Percentiles rank a stretch among this genome's conserved stretches.
Conservation (phyloP, 83 land plant species). For the Thuja plicata region DNA sequence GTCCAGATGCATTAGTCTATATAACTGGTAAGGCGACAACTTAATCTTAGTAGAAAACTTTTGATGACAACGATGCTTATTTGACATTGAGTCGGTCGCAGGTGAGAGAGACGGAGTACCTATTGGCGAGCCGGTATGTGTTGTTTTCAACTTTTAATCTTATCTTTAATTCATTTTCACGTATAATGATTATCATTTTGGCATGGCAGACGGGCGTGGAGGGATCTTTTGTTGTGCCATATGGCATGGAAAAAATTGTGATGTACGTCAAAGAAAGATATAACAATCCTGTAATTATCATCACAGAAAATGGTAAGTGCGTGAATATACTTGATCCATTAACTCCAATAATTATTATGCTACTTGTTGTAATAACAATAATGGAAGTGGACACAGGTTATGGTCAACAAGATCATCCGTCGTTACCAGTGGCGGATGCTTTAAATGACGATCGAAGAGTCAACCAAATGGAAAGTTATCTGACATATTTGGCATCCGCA, state of each 20-base stretch:
- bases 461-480: neutral
- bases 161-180: too few species aligned
- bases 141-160: too few species aligned
- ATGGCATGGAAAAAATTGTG: conserved; percentile 45
- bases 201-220: conserved; percentile 29
- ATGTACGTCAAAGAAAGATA: conserved; percentile 41
- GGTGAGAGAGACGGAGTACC: conserved; percentile 35
- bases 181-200: neutral
- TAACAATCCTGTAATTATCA: conserved; percentile 42
- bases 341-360: too few species aligned
- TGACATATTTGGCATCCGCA: neutral
- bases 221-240: conserved; percentile 32
- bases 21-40: neutral
- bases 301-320: conserved; percentile 59
- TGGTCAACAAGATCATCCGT: neutral
- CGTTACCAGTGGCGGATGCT: neutral
- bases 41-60: too few species aligned
- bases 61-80: too few species aligned
- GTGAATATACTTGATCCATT: too few species aligned
- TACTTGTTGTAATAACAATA: neutral
- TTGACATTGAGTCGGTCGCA: neutral
- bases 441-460: conserved; percentile 13
- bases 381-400: conserved; percentile 5
- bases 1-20: neutral
- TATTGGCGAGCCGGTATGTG: conserved; percentile 45